These are phyloP conservation scores for Petasospora fabianii DNA, from an alignment of 1,139 yeast genomes.

Conservation along the genomic window DNA sequence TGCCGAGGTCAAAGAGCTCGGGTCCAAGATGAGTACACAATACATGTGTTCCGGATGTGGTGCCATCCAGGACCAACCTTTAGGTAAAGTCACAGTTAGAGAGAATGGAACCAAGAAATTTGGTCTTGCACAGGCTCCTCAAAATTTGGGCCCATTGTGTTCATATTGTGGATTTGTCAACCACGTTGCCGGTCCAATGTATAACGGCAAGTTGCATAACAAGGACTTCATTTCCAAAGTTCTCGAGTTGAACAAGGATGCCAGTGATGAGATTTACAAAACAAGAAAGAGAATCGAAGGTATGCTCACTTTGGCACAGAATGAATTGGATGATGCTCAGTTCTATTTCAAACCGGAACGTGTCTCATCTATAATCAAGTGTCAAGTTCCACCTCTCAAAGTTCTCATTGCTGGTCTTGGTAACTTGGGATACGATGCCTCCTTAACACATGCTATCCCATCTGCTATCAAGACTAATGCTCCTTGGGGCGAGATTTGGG, in stretches of 20 bases:
- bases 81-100: constrained; percentile 58
- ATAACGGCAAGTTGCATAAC: constrained; percentile 79
- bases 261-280: constrained; percentile 55
- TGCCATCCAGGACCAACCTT: constrained; percentile 60
- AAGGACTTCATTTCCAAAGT: constrained; percentile 60
- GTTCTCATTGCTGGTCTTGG: constrained; percentile 78
- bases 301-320: constrained; percentile 79
- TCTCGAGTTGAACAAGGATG: constrained; percentile 47
- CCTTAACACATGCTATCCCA: constrained; percentile 85
- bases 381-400: constrained; percentile 80
- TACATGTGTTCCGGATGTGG: constrained; percentile 91
- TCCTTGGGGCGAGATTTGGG: constrained; percentile 76
- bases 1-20: constrained; percentile 68
- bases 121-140: constrained; percentile 55
- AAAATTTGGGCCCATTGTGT: constrained; percentile 51
- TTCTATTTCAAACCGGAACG: constrained; percentile 82
- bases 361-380: constrained; percentile 68
- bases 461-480: constrained; percentile 89
- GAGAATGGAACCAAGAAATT: constrained; percentile 42
- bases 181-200: constrained; percentile 95
- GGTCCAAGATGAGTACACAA: constrained; percentile 70
- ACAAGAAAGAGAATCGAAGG: constrained; percentile 86
- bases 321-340: constrained; percentile 61
- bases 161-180: constrained; percentile 62
- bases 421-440: constrained; percentile 73